These are phyloP conservation scores for Rhizopogon vinicolor DNA, from an alignment of 768 basidiomycete species.

Conservation along the genomic window DNA sequence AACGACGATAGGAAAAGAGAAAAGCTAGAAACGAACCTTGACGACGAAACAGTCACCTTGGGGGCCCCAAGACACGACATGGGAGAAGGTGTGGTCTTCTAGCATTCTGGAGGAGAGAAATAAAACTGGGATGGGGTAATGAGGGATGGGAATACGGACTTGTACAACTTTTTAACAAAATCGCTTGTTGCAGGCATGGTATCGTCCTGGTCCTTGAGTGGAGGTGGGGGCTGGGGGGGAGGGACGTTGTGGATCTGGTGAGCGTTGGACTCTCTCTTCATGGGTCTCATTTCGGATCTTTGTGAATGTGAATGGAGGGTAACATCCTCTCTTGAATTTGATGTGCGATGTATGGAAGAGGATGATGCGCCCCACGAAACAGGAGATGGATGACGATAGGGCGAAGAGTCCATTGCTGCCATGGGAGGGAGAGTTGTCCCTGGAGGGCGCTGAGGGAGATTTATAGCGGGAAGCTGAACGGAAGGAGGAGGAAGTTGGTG, in stretches of 20 bases:
- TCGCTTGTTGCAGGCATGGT: slow-evolving; percentile 85
- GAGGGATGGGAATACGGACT: slow-evolving; percentile 40
- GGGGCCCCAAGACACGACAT: slow-evolving; percentile 80
- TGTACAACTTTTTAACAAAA: slow-evolving; percentile 94
- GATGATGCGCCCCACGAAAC: slow-evolving; percentile 18
- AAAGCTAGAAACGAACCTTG: slow-evolving; percentile 39
- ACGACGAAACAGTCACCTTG: slow-evolving; percentile 88
- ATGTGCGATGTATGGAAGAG: slow-evolving; percentile 26
- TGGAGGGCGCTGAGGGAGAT: slow-evolving; percentile 2
- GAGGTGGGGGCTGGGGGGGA: slow-evolving; percentile 9
- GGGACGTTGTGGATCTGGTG: slow-evolving; percentile 20
- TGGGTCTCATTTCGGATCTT: slow-evolving; percentile 18
- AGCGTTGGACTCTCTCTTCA: slow-evolving; percentile 25
- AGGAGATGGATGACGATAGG: slow-evolving; percentile 20
- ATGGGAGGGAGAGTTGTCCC: slow-evolving; percentile 8
- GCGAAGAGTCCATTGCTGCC: slow-evolving; percentile 24
- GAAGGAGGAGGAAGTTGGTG: not conserved
- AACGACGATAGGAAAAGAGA: not conserved
- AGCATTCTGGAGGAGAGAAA: slow-evolving; percentile 63
- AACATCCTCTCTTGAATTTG: slow-evolving; percentile 39
- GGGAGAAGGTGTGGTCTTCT: slow-evolving; percentile 67
- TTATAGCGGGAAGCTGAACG: slow-evolving; percentile 8
- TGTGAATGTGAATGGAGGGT: slow-evolving; percentile 18
- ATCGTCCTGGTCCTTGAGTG: slow-evolving; percentile 50
- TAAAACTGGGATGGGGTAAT: not conserved